Evolutionary conservation across 2,329 filamentous ascomycete species (phyloP).

Genomic region (Phoma sp.): DNA sequence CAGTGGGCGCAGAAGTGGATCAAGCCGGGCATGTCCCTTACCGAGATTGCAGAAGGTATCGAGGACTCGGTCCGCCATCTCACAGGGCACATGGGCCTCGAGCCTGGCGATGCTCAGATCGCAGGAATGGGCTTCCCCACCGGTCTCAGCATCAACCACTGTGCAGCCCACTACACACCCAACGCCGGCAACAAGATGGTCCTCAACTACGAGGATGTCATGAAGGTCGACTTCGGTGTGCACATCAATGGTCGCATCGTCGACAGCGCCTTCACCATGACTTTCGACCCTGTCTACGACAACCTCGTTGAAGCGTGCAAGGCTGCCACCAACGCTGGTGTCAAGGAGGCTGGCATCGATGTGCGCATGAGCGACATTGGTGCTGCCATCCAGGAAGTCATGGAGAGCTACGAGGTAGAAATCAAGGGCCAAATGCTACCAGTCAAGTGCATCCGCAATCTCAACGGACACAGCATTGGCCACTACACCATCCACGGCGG

Average conservation of each 20-base stretch:
- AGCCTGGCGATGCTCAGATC: constrained; percentile 78
- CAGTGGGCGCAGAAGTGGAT: constrained; percentile 82
- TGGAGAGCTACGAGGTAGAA: constrained; percentile 92
- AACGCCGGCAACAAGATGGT: constrained; percentile 84
- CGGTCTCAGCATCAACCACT: constrained; percentile 82
- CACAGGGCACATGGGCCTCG: constrained; percentile 76
- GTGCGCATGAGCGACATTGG: constrained; percentile 87
- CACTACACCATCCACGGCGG: constrained; percentile 90
- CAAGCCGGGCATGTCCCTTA: constrained; percentile 79
- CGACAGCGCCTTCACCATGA: constrained; percentile 73
- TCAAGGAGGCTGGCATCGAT: constrained; percentile 90
- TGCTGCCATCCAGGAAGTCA: constrained; percentile 82
- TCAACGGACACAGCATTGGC: constrained; percentile 89
- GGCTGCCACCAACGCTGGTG: constrained; percentile 75
- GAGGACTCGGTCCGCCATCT: constrained; percentile 80
- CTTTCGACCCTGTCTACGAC: constrained; percentile 72
- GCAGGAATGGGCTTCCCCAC: constrained; percentile 88
- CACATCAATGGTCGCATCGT: constrained; percentile 75
- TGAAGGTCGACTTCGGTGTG: constrained; percentile 77
- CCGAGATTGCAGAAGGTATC: constrained; percentile 85
- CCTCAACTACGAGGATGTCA: constrained; percentile 69
- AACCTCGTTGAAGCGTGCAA: constrained; percentile 70
- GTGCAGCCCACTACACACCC: constrained; percentile 84
- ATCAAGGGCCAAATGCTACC: constrained; percentile 79
- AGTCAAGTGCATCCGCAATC: constrained; percentile 83